A percentile compares a stretch with the other conserved stretches of the same genome.
phyloP scores from a whole-genome alignment of 2,329 filamentous ascomycete species.

The Penicillium thymicola region DNA sequence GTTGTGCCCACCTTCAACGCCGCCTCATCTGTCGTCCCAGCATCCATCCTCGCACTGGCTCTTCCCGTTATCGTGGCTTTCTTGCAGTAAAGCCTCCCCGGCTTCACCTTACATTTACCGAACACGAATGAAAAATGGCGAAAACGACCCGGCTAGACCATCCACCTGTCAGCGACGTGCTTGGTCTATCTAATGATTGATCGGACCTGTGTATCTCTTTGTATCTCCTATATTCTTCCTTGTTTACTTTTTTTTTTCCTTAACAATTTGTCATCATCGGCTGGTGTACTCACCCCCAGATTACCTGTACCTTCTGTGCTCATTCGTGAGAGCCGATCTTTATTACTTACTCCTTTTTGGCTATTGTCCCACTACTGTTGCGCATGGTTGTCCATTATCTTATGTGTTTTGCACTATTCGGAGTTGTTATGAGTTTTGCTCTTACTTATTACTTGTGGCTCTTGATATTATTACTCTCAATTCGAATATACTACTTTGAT shows the following conservation, averaged over 20 bases:
- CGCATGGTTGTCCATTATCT: background rate
- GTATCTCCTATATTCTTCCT: background rate
- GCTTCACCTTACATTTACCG: background rate
- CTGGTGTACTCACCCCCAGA: constrained; percentile 7
- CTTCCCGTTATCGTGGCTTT: constrained; percentile 19
- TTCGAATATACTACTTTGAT: background rate
- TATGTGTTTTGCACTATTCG: background rate
- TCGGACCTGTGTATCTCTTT: background rate
- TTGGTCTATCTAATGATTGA: constrained; percentile 7
- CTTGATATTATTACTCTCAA: background rate
- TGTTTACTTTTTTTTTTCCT: constrained; percentile 1
- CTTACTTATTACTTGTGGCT: background rate
- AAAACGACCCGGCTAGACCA: background rate
- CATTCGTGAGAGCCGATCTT: background rate
- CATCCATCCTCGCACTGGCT: constrained; percentile 15
- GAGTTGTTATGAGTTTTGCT: background rate
- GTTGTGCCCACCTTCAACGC: constrained; percentile 19
- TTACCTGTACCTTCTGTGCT: constrained; percentile 4
- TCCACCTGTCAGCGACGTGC: background rate
- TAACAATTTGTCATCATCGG: background rate
- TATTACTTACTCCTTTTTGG: background rate
- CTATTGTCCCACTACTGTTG: background rate
- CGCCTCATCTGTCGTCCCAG: constrained; percentile 17
- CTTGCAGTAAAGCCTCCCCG: constrained; percentile 10
- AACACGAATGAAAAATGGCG: background rate